Evolutionary conservation across 2,329 filamentous ascomycete species (phyloP), one percentile per base, ranked within the genome.

Genomic region (Alternaria gaisen): DNA sequence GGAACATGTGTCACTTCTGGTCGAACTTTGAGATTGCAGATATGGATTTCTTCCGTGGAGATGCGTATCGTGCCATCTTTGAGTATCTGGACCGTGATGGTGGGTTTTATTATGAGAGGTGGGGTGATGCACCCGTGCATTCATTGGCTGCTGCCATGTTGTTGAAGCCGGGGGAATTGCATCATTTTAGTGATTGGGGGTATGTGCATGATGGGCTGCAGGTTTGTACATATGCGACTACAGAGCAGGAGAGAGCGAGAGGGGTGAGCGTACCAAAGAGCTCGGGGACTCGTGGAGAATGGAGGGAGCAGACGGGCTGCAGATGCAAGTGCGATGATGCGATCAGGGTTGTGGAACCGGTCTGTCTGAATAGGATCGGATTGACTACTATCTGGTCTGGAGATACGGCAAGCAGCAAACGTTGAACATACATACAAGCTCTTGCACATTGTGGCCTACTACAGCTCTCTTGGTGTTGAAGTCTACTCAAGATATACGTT

Each of bases 1-100:
- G 96, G 83, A 96, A 92, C 32, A 97, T 94, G 14, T 98, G 94
- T 79, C 94, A 98, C 79, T 97, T 97, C 83, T 98, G 94, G 94
- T 94, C 89, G 72, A 98, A 98, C 79, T 98, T 98, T 71, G 94
- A 98, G 80, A 94, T 98, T 72, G 94, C 87, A 43, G 92, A 97
- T 78, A 88, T 98, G 87, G 87, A 87, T 63, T 97, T 97, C 79
- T 98, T 93, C 90, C 85, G 94, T 51, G 91, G 92, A 71, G 86
- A 92, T 76, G 85, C 87, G 34, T 97, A 98, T 77, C 91, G 96
- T 75, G 92, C 94, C 64, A 97, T 97, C 78, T 98, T 98, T 76
- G 89, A 94, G 74, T 92, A 97, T 77, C 85, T 98, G 26, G 66
- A 69, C 34, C 36, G 54, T 3, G 61, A 63, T 7, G 63, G 63